phyloP scores from a whole-genome alignment of 768 basidiomycete species.

The Leucocoprinus birnbaumii region DNA sequence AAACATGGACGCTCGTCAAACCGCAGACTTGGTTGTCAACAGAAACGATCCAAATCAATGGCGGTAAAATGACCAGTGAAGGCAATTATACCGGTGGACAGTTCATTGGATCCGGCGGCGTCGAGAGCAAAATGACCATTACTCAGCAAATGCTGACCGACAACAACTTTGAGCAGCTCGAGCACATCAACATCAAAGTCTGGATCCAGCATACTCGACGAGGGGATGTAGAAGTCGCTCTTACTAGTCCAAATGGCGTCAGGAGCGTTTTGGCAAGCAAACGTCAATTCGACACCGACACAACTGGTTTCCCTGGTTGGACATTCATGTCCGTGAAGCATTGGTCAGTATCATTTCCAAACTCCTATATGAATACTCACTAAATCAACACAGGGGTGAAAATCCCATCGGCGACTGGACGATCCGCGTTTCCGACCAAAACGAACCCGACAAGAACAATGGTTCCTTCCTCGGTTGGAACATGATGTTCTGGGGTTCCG shows the following conservation, averaged over 20 bases:
- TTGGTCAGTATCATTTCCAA: conserved; percentile 56
- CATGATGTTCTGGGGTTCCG: conserved; percentile 89
- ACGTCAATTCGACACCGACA: conserved; percentile 61
- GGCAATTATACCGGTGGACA: conserved; percentile 61
- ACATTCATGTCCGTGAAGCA: conserved; percentile 98
- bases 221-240: conserved; percentile 92
- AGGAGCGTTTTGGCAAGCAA: conserved; percentile 78
- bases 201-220: conserved; percentile 88
- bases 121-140: conserved; percentile 61
- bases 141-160: conserved; percentile 62
- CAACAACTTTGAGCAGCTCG: conserved; percentile 83
- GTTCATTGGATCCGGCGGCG: conserved; percentile 61
- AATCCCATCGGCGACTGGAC: conserved; percentile 89
- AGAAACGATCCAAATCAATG: conserved; percentile 62
- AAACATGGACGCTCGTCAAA: conserved; percentile 84
- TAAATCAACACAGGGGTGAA: conserved; percentile 69
- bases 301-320: conserved; percentile 87
- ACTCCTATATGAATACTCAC: background rate
- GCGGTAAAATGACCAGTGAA: conserved; percentile 52
- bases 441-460: conserved; percentile 45
- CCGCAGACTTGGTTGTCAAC: conserved; percentile 91
- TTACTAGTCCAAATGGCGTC: conserved; percentile 82
- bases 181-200: conserved; percentile 90
- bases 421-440: conserved; percentile 80
- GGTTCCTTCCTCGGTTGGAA: conserved; percentile 87